These are phyloP conservation scores for Capsicum chinense DNA, from an alignment of 257 asterid species.

Conservation along the genomic window DNA sequence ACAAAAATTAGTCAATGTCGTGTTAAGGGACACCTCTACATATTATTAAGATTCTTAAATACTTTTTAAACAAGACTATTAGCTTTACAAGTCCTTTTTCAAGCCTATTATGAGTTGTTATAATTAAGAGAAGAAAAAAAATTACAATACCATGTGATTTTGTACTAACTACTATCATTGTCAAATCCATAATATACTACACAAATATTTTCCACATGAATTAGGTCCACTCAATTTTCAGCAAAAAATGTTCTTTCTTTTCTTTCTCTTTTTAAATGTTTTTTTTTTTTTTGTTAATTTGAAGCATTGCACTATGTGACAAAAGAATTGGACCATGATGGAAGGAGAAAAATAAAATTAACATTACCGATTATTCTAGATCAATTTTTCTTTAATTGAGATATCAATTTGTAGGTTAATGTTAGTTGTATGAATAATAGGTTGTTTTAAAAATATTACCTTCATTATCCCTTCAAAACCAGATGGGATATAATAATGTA, in stretches of 20 bases:
- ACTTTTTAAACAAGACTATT: not conserved
- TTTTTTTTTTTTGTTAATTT: not conserved
- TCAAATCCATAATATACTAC: slow-evolving; percentile 6
- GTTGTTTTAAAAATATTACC: not conserved
- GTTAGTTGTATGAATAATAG: slow-evolving; percentile 23
- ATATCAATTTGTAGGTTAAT: slow-evolving; percentile 14
- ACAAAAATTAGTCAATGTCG: slow-evolving; percentile 1
- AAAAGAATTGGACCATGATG: not conserved
- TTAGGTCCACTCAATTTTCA: not conserved
- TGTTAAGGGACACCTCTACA: not conserved
- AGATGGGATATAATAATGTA: not conserved
- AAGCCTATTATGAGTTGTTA: slow-evolving; percentile 21
- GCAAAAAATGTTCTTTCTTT: not conserved
- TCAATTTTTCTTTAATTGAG: not conserved
- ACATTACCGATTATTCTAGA: slow-evolving; percentile 3
- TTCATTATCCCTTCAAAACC: not conserved
- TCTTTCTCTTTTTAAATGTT: too few species aligned
- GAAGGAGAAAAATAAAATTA: not conserved
- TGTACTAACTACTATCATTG: not conserved
- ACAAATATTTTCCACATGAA: slow-evolving; percentile 20
- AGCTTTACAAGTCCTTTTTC: not conserved
- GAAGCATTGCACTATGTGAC: not conserved
- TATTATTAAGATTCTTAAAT: not conserved
- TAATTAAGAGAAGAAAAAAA: not conserved
- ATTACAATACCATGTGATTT: slow-evolving; percentile 1